Evolutionary conservation across 345 rosid species (phyloP).

Genomic region (Pugionium dolabratum): DNA sequence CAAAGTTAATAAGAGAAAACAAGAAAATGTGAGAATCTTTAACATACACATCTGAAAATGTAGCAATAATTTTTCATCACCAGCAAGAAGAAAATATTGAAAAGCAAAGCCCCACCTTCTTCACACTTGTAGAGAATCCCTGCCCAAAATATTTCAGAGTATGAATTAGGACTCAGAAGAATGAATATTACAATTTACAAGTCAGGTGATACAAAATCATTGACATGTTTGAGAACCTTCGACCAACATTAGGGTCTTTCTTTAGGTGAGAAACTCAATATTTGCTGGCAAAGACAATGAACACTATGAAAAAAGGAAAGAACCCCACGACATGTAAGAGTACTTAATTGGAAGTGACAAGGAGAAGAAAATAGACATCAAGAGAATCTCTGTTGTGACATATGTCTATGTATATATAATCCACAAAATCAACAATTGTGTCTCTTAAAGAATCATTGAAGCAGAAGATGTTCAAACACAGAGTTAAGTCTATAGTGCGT

Average conservation of each 20-base stretch:
- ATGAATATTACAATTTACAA: not conserved
- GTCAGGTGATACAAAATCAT: slow-evolving; percentile 38
- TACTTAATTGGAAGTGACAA: slow-evolving; percentile 37
- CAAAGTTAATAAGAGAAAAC: slow-evolving; percentile 29
- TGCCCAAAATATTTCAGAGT: slow-evolving; percentile 25
- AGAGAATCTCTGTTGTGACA: slow-evolving; percentile 33
- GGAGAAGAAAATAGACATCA: slow-evolving; percentile 4
- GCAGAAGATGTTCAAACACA: slow-evolving; percentile 20
- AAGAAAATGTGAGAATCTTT: not conserved
- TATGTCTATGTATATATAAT: not conserved
- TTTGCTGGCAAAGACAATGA: slow-evolving; percentile 20
- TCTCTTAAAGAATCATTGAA: slow-evolving; percentile 26
- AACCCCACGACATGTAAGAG: slow-evolving; percentile 12
- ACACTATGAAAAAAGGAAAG: slow-evolving; percentile 17
- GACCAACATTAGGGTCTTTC: slow-evolving; percentile 26
- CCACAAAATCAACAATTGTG: slow-evolving; percentile 22
- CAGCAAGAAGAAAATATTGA: slow-evolving; percentile 28
- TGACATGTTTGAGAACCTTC: slow-evolving; percentile 31
- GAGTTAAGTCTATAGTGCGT: not conserved
- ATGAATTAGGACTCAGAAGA: slow-evolving; percentile 28
- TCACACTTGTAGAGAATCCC: slow-evolving; percentile 39
- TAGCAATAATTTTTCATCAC: slow-evolving; percentile 40
- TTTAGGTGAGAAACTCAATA: slow-evolving; percentile 8
- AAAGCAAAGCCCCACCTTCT: slow-evolving; percentile 35
- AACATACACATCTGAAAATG: slow-evolving; percentile 29